phyloP scores from a whole-genome alignment of 441 rosid genomes.

The Gossypium davidsonii region DNA sequence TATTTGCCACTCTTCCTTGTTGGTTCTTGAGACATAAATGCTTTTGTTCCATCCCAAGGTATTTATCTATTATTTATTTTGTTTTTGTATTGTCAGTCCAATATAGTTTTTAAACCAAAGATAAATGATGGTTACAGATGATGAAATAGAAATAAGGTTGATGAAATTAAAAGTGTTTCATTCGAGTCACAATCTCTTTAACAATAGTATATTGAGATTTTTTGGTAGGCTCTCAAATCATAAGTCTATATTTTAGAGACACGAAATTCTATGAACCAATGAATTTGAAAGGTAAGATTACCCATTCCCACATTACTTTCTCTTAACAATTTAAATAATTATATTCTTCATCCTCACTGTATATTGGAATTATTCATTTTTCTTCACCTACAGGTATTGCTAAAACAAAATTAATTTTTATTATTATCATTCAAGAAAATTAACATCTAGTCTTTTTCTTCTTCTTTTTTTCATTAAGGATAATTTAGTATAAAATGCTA shows the following conservation, averaged over 20 bases:
- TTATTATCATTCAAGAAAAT: too few relatives aligned
- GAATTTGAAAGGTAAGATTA: slow-evolving; percentile 1
- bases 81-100: background rate
- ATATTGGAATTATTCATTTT: background rate
- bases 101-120: background rate
- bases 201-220: background rate
- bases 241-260: background rate
- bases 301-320: background rate
- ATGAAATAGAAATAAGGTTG: background rate
- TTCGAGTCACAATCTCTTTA: background rate
- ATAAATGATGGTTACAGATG: background rate
- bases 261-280: background rate
- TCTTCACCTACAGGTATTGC: background rate
- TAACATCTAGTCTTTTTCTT: too few relatives aligned
- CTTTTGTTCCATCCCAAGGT: background rate
- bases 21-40: background rate
- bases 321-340: background rate
- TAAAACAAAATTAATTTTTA: background rate
- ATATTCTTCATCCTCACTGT: background rate
- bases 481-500: too few relatives aligned
- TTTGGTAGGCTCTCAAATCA: background rate
- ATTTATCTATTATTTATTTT: background rate
- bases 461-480: too few relatives aligned
- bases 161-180: background rate
- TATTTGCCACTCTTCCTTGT: background rate